Evolutionary conservation across 2,329 filamentous ascomycete species (phyloP).

Genomic region (Sporothrix euskadiensis): DNA sequence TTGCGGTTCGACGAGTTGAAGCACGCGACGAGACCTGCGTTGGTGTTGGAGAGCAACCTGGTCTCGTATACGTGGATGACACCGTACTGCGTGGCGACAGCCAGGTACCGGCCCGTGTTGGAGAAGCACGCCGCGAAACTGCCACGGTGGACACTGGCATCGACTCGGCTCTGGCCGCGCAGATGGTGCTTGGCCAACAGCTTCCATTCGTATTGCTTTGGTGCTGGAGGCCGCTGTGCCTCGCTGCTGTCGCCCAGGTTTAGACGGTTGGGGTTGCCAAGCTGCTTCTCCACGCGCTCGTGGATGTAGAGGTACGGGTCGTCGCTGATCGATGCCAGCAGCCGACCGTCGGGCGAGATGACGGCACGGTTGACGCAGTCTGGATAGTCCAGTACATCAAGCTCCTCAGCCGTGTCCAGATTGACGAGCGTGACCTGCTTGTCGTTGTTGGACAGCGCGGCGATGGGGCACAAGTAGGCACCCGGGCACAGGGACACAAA

Average conservation of each 20-base stretch:
- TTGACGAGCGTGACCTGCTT: slow-evolving; percentile 83
- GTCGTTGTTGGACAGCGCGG: slow-evolving; percentile 86
- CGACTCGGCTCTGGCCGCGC: slow-evolving; percentile 57
- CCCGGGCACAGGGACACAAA: slow-evolving; percentile 37
- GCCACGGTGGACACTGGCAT: slow-evolving; percentile 59
- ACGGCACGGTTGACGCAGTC: slow-evolving; percentile 91
- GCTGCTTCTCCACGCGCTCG: slow-evolving; percentile 49
- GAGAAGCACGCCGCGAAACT: slow-evolving; percentile 82
- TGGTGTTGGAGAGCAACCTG: slow-evolving; percentile 46
- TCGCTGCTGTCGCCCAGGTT: slow-evolving; percentile 24
- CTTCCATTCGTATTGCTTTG: slow-evolving; percentile 51
- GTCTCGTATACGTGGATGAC: slow-evolving; percentile 74
- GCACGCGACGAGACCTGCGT: slow-evolving; percentile 67
- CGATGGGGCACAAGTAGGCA: slow-evolving; percentile 58
- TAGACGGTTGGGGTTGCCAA: slow-evolving; percentile 28
- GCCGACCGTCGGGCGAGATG: slow-evolving; percentile 83
- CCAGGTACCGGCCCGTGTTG: slow-evolving; percentile 67
- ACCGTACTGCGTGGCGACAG: slow-evolving; percentile 77
- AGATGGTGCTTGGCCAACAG: slow-evolving; percentile 55
- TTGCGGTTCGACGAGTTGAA: slow-evolving; percentile 76
- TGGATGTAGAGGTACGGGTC: slow-evolving; percentile 86
- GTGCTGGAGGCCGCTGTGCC: slow-evolving; percentile 29
- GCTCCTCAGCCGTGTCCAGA: slow-evolving; percentile 62
- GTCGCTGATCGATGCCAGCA: slow-evolving; percentile 84
- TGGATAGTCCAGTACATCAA: slow-evolving; percentile 72